phyloP scores from a whole-genome alignment of 768 basidiomycete species.

The Collybia sordida region DNA sequence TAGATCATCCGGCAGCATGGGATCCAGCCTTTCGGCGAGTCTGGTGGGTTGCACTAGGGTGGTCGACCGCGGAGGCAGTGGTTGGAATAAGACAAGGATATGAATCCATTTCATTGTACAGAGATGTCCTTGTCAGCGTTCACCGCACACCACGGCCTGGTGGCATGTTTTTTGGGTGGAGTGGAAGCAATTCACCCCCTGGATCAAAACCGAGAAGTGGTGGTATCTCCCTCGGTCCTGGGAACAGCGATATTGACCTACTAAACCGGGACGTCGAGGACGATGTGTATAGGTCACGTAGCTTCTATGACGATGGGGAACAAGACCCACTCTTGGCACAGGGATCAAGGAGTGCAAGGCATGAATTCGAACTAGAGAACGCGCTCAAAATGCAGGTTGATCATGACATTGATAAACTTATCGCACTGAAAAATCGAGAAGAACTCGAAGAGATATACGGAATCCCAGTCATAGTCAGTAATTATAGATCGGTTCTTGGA shows the following conservation, averaged over 20 bases:
- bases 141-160: neutral
- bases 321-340: slow-evolving; percentile 33
- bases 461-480: slow-evolving; percentile 72
- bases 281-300: slow-evolving; percentile 9
- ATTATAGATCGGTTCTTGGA: slow-evolving; percentile 3
- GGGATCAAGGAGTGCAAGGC: slow-evolving; percentile 8
- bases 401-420: slow-evolving; percentile 63
- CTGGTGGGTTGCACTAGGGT: slow-evolving; percentile 80
- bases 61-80: slow-evolving; percentile 68
- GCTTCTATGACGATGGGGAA: slow-evolving; percentile 21
- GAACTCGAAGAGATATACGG: slow-evolving; percentile 83
- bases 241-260: slow-evolving; percentile 10
- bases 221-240: neutral
- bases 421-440: slow-evolving; percentile 63
- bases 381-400: slow-evolving; percentile 47
- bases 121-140: slow-evolving; percentile 59
- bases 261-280: slow-evolving; percentile 15
- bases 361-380: slow-evolving; percentile 2
- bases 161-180: neutral
- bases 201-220: neutral
- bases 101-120: slow-evolving; percentile 62
- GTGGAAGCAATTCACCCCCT: neutral
- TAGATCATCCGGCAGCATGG: slow-evolving; percentile 49
- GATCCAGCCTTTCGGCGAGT: slow-evolving; percentile 61
- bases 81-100: slow-evolving; percentile 73